Evolutionary conservation across 331 rosid species (phyloP).

Genomic region (Prunus yedoensis): DNA sequence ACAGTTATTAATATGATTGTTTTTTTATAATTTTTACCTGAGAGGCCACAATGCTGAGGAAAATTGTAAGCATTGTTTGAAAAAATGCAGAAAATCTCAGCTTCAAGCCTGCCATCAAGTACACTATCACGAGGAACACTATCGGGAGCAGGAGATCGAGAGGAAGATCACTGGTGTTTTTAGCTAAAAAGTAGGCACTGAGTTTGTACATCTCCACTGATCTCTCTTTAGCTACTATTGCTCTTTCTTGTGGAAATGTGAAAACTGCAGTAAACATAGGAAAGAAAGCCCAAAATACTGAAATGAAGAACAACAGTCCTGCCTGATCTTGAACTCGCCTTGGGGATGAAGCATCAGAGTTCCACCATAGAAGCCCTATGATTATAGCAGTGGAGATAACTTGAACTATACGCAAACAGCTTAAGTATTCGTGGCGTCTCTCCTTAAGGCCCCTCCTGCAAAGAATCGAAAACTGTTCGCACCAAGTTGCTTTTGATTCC

Average conservation of each 20-base stretch:
- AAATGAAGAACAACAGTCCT: constrained; percentile 86
- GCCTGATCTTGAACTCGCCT: constrained; percentile 85
- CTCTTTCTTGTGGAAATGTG: constrained; percentile 98
- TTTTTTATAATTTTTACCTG: constrained; percentile 48
- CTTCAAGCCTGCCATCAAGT: constrained; percentile 83
- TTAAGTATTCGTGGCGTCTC: constrained; percentile 76
- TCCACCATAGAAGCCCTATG: constrained; percentile 96
- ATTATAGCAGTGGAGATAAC: constrained; percentile 86
- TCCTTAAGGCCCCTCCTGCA: constrained; percentile 85
- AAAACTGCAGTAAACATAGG: constrained; percentile 89
- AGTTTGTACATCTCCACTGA: constrained; percentile 90
- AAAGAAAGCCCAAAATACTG: constrained; percentile 94
- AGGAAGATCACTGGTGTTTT: constrained; percentile 92
- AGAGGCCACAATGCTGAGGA: constrained; percentile 92
- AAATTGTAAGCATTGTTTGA: constrained; percentile 67
- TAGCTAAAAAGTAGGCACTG: constrained; percentile 90
- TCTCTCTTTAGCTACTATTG: constrained; percentile 81
- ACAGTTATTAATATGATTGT: neutral
- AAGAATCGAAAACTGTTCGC: constrained; percentile 67
- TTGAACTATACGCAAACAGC: constrained; percentile 84
- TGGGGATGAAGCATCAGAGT: constrained; percentile 50
- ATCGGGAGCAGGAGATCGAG: constrained; percentile 75
- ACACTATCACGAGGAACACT: constrained; percentile 79
- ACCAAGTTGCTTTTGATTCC: constrained; percentile 85
- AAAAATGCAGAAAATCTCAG: constrained; percentile 53